Base-by-base conservation (phyloP, 768 basidiomycete genomes). In the Mycena latifolia region DNA sequence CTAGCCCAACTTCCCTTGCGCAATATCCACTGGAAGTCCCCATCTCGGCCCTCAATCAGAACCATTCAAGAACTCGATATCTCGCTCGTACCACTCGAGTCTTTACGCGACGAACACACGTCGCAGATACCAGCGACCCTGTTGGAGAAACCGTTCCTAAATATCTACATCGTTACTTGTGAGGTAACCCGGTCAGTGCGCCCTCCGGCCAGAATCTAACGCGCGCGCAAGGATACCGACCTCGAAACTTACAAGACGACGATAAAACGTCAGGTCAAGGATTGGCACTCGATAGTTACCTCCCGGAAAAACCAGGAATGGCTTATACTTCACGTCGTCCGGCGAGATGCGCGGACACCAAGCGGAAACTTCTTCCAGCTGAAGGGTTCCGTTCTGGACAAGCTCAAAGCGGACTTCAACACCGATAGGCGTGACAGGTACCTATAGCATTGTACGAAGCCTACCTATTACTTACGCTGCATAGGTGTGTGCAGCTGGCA, bases 391-490 rank as follows among this genome's bases (percentile, higher is more conserved):
- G 90, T 99, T 12, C 76, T 97, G 58, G 96, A 97, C 77, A 96
- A 95, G 78, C 85, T 99, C 52, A 92, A 86, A 77, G 88, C 92
- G 1, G 98, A 99, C 79, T 98, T 98, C 77, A 99, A 98, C 71
- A 74, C 84, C 0, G 94, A 94, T 67, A 96, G 93, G 77, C 86
- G 90, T 50, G 97, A 98, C 74, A 85, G 94, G 95, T 93, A 62
- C 47, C 76, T 41, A 28, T 25, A 45, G n/a, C n/a, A 24, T 63
- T 61, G 51, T 43, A 24, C 7, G 27, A 41, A 51, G 29, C 25
- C 22, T 69, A 27, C 63, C 35, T 39, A 62, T 63, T 77, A 31
- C 74, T 69, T 28, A 53, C 39, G 56, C 46, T 27, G 43, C 33
- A 71, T n/a, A 96, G 94, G 76, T 95, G 94, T 74, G 85, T 93